Evolutionary conservation across 495 filamentous ascomycete genomes (phyloP).

Genomic region (Aspergillus funiculosus): DNA sequence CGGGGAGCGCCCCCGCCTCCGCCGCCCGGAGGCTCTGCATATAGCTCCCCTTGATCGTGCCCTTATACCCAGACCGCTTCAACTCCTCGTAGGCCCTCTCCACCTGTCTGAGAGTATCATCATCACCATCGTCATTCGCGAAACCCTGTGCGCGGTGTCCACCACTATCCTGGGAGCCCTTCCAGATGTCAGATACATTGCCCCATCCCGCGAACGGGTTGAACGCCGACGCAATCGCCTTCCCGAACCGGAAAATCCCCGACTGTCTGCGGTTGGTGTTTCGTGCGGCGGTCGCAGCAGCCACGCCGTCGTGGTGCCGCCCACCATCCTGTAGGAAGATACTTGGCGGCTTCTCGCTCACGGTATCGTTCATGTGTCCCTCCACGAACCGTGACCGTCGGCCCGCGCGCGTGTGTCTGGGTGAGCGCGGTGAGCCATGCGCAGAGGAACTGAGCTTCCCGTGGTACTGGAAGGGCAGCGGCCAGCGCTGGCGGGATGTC

Average conservation of each 20-base stretch:
- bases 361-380: constrained; percentile 71
- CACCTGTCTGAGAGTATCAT: constrained; percentile 44
- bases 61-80: constrained; percentile 54
- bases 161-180: constrained; percentile 23
- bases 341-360: constrained; percentile 60
- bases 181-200: constrained; percentile 32
- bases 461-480: constrained; percentile 10
- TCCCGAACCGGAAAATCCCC: constrained; percentile 56
- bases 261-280: constrained; percentile 28
- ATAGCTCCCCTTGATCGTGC: constrained; percentile 39
- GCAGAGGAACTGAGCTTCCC: constrained; percentile 2
- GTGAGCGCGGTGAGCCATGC: constrained; percentile 28
- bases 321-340: constrained; percentile 52
- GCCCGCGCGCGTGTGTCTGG: constrained; percentile 20
- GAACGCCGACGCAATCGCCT: constrained; percentile 50
- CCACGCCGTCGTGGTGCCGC: constrained; percentile 6
- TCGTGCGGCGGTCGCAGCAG: too few relatives aligned
- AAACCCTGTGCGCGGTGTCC: constrained; percentile 20
- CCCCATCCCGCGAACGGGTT: constrained; percentile 48
- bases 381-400: constrained; percentile 63
- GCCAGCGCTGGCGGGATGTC: constrained; percentile 12
- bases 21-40: constrained; percentile 20
- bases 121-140: too few relatives aligned
- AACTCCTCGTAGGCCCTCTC: constrained; percentile 55
- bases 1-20: constrained; percentile 24